Percentiles rank a stretch among this genome's conserved stretches.
These are phyloP conservation scores for Persicaria maculosa DNA, from an alignment of 148 eudicot species.

Conservation along the genomic window DNA sequence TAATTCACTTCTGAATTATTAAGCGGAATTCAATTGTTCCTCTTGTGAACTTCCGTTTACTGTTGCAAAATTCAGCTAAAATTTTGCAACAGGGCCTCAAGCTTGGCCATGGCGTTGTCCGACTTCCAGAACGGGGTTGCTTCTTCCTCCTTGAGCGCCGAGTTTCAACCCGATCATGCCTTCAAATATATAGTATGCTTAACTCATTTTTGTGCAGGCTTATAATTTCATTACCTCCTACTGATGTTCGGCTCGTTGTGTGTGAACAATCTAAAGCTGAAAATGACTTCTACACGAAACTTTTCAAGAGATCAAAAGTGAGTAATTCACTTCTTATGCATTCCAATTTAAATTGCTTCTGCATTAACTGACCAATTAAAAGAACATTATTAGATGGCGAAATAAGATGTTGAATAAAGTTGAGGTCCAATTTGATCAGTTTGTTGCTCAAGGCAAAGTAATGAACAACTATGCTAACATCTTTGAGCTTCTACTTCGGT, in stretches of 20 bases:
- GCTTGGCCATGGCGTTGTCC: too few relatives aligned
- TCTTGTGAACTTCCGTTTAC: neutral
- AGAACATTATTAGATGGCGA: neutral
- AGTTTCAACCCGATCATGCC: too few relatives aligned
- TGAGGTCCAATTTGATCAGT: constrained; percentile 62
- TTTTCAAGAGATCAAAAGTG: constrained; percentile 68
- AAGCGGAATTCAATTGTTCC: neutral
- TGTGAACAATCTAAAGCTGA: constrained; percentile 70
- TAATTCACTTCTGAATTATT: neutral
- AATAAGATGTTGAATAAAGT: neutral
- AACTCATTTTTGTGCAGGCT: constrained; percentile 30
- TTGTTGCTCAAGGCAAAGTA: constrained; percentile 73
- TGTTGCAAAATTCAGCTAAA: neutral
- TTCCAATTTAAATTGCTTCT: too few relatives aligned
- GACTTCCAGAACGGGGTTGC: too few relatives aligned
- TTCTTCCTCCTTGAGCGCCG: too few relatives aligned
- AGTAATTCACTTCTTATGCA: constrained; percentile 15
- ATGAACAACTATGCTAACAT: constrained; percentile 67
- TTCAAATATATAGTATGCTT: too few relatives aligned
- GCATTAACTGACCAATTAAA: neutral
- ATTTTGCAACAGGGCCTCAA: too few relatives aligned
- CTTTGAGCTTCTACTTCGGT: constrained; percentile 58
- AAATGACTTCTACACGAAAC: constrained; percentile 55
- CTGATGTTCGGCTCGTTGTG: constrained; percentile 46
- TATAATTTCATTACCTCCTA: constrained; percentile 63